A percentile compares a stretch with the other conserved stretches of the same genome.
Conservation (phyloP, 2,329 filamentous ascomycete species). For the Aschersonia sp. region DNA sequence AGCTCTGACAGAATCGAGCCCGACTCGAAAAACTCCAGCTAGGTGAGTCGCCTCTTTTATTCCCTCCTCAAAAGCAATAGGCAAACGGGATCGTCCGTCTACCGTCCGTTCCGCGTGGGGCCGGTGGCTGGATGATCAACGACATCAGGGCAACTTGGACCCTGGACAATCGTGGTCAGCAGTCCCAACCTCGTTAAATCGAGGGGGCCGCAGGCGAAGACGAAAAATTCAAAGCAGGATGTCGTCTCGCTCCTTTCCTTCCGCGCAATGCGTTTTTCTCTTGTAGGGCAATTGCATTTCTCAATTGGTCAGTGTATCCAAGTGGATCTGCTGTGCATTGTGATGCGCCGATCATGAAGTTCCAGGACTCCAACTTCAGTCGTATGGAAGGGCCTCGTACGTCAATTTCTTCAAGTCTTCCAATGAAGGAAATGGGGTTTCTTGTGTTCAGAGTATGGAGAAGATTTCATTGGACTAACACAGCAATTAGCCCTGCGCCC, state of each 20-base stretch:
- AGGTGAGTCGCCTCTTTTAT: not conserved
- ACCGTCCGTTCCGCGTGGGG: conserved; percentile 4
- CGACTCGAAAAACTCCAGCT: not conserved
- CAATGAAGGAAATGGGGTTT: not conserved
- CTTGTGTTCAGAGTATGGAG: not conserved
- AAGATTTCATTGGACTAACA: not conserved
- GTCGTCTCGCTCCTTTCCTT: conserved; percentile 11
- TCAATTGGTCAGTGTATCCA: conserved; percentile 18
- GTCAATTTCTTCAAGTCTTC: conserved; percentile 7
- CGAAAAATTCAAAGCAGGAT: conserved; percentile 9
- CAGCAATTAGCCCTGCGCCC: not conserved
- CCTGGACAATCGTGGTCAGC: not conserved
- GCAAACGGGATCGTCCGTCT: conserved; percentile 1
- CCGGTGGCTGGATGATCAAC: conserved; percentile 4
- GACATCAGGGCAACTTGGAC: not conserved
- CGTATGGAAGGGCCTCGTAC: conserved; percentile 22
- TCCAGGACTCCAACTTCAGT: conserved; percentile 20
- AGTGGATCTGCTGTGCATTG: conserved; percentile 15
- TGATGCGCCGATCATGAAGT: conserved; percentile 20
- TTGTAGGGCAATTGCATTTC: conserved; percentile 15
- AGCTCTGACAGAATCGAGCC: not conserved
- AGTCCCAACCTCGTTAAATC: conserved; percentile 12
- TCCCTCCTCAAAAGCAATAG: not conserved
- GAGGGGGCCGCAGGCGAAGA: conserved; percentile 9
- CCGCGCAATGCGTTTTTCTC: conserved; percentile 15